Evolutionary conservation across 257 asterid genomes (phyloP).

Genomic region (Galeopsis tetrahit): DNA sequence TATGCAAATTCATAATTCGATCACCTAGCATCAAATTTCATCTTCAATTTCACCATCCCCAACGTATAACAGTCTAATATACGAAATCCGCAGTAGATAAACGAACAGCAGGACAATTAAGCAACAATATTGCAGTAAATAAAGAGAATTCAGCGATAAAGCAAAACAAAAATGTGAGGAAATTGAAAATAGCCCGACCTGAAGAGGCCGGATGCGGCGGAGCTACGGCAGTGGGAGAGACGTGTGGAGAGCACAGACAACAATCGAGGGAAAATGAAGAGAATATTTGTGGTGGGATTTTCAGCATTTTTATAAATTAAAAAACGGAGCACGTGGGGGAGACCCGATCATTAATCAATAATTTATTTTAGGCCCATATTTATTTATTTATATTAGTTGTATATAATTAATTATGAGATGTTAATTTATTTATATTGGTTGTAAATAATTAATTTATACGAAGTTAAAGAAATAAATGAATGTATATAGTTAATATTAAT

Average conservation of each 20-base stretch:
- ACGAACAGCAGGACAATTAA: not conserved
- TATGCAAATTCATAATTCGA: conserved; percentile 21
- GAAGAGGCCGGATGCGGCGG: conserved; percentile 36
- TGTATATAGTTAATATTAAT: no score
- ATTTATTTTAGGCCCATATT: no score
- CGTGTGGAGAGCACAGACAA: conserved; percentile 51
- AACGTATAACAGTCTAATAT: conserved; percentile 5
- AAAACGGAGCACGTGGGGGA: conserved; percentile 18
- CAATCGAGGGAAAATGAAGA: not conserved
- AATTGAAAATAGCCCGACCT: conserved; percentile 23
- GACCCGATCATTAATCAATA: no score
- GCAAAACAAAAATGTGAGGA: conserved; percentile 1
- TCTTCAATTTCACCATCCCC: not conserved
- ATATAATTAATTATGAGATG: no score
- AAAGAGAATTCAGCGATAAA: not conserved
- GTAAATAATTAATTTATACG: no score
- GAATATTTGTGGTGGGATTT: conserved; percentile 38
- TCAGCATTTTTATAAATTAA: not conserved
- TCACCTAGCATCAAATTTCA: not conserved
- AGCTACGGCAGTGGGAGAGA: conserved; percentile 32
- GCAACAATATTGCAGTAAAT: conserved; percentile 23
- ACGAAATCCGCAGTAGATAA: conserved; percentile 7
- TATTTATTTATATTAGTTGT: no score
- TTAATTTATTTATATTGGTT: no score
- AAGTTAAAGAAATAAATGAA: no score